Conservation (phyloP, 75 land plant species). For the Pinus albicaulis region DNA sequence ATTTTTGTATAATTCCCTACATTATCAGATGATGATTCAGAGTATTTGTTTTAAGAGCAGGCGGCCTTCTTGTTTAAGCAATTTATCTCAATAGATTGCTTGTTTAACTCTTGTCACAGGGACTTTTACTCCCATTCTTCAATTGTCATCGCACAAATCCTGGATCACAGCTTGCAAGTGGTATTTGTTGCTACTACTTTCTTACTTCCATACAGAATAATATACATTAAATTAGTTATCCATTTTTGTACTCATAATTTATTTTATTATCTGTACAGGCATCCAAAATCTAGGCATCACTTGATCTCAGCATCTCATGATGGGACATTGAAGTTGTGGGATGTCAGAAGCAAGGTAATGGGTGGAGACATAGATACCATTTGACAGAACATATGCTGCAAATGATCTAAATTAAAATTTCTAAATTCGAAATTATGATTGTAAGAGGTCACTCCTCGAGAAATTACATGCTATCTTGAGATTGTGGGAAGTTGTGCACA, state of each 20-base stretch:
- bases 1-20: background rate
- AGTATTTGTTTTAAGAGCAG: no score
- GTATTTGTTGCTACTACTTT: constrained; percentile 10
- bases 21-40: background rate
- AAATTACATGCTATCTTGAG: background rate
- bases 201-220: background rate
- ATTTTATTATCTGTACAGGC: constrained; percentile 35
- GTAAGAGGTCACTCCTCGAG: no score
- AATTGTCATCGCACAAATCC: constrained; percentile 75
- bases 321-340: constrained; percentile 94
- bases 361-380: background rate
- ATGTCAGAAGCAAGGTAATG: constrained; percentile 78
- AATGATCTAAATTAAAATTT: background rate
- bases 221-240: constrained; percentile 2
- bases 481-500: background rate
- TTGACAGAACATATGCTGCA: background rate
- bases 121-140: constrained; percentile 63
- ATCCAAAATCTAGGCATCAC: constrained; percentile 67
- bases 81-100: background rate
- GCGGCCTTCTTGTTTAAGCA: background rate
- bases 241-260: background rate
- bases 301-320: constrained; percentile 81
- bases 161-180: constrained; percentile 93
- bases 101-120: constrained; percentile 35
- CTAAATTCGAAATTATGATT: no score